Evolutionary conservation across 352 stramenopile genomes (phyloP).

Genomic region (Pythium aristosporum): DNA sequence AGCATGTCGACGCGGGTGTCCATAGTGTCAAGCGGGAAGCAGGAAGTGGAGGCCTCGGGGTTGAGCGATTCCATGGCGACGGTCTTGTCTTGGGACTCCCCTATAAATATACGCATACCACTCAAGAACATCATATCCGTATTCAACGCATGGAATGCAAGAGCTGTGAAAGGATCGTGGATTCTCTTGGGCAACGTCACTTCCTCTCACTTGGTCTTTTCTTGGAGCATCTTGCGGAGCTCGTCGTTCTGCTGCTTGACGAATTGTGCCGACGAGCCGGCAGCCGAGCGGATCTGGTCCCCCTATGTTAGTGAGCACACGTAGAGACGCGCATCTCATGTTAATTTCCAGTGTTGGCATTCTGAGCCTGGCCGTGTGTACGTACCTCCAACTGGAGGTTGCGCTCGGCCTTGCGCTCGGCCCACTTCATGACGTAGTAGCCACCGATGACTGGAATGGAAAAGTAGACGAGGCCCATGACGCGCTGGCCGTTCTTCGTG

Average conservation of each 20-base stretch:
- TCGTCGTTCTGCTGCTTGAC: slow-evolving; percentile 71
- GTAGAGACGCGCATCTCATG: neutral
- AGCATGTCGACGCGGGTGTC: slow-evolving; percentile 52
- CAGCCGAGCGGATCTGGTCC: slow-evolving; percentile 61
- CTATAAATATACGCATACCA: slow-evolving; percentile 2
- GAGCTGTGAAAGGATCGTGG: neutral
- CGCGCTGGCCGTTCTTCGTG: slow-evolving; percentile 77
- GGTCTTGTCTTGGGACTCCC: neutral
- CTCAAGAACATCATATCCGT: neutral
- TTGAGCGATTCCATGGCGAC: neutral
- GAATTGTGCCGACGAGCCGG: slow-evolving; percentile 39
- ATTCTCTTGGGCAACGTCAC: neutral
- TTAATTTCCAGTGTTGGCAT: neutral
- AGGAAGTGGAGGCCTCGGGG: neutral
- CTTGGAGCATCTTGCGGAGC: slow-evolving; percentile 36
- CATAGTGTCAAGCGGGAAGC: slow-evolving; percentile 13
- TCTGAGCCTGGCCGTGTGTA: neutral
- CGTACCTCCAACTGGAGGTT: slow-evolving; percentile 77
- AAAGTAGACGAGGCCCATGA: slow-evolving; percentile 92
- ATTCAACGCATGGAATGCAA: neutral
- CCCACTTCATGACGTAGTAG: slow-evolving; percentile 93
- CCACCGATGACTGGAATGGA: slow-evolving; percentile 82
- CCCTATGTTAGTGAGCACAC: slow-evolving; percentile 35
- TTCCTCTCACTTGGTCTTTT: slow-evolving; percentile 18
- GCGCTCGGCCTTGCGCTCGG: slow-evolving; percentile 58